A percentile compares a stretch with the other conserved stretches of the same genome.
Evolutionary conservation across 139 green algal genomes (phyloP).

Genomic region (Coccomyxa sp.): DNA sequence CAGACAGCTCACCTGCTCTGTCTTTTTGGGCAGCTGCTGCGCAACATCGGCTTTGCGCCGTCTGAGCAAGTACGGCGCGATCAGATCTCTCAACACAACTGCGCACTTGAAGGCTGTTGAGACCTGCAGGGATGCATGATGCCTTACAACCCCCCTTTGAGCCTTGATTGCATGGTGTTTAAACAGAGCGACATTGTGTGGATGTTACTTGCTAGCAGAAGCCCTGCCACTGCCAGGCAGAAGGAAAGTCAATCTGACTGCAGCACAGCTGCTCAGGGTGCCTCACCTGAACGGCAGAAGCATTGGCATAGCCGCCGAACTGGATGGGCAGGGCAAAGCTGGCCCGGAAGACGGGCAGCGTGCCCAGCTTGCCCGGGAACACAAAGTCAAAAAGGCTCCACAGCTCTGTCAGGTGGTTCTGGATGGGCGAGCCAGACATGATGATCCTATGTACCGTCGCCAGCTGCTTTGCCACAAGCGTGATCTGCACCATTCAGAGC

Average conservation of each 20-base stretch:
- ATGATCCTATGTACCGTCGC: slow-evolving; percentile 80
- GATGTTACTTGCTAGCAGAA: background rate
- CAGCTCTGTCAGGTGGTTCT: slow-evolving; percentile 95
- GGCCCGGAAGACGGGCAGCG: slow-evolving; percentile 92
- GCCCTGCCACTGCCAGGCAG: background rate
- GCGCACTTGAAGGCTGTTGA: slow-evolving; percentile 88
- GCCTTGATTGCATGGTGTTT: no score
- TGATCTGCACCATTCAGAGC: slow-evolving; percentile 22
- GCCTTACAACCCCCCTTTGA: no score
- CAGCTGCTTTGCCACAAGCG: slow-evolving; percentile 52
- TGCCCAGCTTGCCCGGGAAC: slow-evolving; percentile 96
- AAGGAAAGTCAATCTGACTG: background rate
- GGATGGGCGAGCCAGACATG: slow-evolving; percentile 91
- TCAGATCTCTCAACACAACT: slow-evolving; percentile 91
- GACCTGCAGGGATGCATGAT: slow-evolving; percentile 56
- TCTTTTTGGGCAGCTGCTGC: slow-evolving; percentile 88
- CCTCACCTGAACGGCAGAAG: slow-evolving; percentile 54
- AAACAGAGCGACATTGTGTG: no score
- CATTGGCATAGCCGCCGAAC: slow-evolving; percentile 87
- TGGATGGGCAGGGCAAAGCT: slow-evolving; percentile 95
- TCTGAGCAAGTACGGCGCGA: slow-evolving; percentile 93
- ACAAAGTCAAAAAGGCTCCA: slow-evolving; percentile 99
- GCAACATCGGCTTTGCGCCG: slow-evolving; percentile 89
- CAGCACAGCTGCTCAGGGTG: background rate
- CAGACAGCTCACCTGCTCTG: slow-evolving; percentile 69